Evolutionary conservation across 1,139 yeast genomes (phyloP), one percentile per base, ranked within the genome.

Genomic region (Debaryomycetaceae sp.): DNA sequence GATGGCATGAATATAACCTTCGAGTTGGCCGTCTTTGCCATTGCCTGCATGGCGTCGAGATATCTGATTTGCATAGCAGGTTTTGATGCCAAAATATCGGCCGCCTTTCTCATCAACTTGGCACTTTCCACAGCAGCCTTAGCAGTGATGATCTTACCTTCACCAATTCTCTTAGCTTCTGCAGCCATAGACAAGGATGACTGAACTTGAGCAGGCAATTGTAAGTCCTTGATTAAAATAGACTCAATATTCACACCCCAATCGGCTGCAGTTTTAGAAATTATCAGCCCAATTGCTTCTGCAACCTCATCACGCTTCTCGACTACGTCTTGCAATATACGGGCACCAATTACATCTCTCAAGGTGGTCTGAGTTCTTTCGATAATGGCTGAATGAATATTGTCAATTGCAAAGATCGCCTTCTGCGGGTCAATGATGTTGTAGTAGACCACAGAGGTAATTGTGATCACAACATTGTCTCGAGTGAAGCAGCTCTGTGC

Each of bases 61-160:
- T 85, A 85, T 62, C 91, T 71, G 59, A 85, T 85, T 68, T 85
- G 90, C 87, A 85, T 83, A 34, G 90, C 91, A 5, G 89, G 82
- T 54, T 83, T 82, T 37, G 87, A 81, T 34, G 87, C 86, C 58
- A 85, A 74, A 46, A 85, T 83, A 62, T 85, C 89, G 41, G 90
- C 88, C 27, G 90, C 89, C 64, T 83, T 81, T 68, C 91, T 76
- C 89, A 85, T 84, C 55, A 83, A 75, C 62, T 83, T 83, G 46
- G 90, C 89, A 58, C 82, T 72, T 62, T 85, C 90, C 44, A 84
- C 89, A 65, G 85, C 90, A 20, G 89, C 89, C 60, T 78, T 78
- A 35, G 90, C 90, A 51, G 83, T 81, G 58, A 85, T 84, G 57
- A 85, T 83, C 72, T 84, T 85, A 59, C 85, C 79, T 63, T 85